A percentile compares a stretch with the other conserved stretches of the same genome.
Evolutionary conservation across 164 flowering plant species (phyloP).

Genomic region (Cinnamomum chago): DNA sequence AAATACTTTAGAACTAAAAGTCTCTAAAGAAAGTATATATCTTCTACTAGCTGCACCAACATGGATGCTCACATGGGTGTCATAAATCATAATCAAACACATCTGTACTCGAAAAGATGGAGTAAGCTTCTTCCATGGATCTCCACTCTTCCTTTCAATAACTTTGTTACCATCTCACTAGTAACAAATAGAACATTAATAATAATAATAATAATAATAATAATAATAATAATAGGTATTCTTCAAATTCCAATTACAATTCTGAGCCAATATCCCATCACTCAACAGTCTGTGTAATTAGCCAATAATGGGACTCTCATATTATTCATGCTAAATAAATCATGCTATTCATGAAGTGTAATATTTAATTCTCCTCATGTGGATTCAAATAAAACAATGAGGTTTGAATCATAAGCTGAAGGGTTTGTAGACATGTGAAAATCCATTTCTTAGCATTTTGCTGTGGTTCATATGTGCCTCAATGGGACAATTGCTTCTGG

Average conservation of each 20-base stretch:
- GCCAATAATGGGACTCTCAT: background rate
- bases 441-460: background rate
- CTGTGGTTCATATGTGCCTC: background rate
- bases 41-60: background rate
- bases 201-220: too few relatives aligned
- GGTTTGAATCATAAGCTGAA: background rate
- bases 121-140: too few relatives aligned
- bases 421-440: background rate
- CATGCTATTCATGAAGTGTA: background rate
- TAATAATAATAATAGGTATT: too few relatives aligned
- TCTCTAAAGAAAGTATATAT: background rate
- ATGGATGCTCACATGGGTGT: background rate
- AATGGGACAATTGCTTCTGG: background rate
- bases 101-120: background rate
- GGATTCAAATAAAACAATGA: background rate
- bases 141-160: too few relatives aligned
- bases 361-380: background rate
- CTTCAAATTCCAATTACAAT: background rate
- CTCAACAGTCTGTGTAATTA: background rate
- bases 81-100: too few relatives aligned
- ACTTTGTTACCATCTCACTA: too few relatives aligned
- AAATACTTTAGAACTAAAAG: too few relatives aligned
- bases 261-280: background rate
- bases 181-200: too few relatives aligned
- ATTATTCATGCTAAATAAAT: background rate